Conservation (phyloP, 371 early-diverging fungal species). For the Lichtheimia corymbifera region DNA sequence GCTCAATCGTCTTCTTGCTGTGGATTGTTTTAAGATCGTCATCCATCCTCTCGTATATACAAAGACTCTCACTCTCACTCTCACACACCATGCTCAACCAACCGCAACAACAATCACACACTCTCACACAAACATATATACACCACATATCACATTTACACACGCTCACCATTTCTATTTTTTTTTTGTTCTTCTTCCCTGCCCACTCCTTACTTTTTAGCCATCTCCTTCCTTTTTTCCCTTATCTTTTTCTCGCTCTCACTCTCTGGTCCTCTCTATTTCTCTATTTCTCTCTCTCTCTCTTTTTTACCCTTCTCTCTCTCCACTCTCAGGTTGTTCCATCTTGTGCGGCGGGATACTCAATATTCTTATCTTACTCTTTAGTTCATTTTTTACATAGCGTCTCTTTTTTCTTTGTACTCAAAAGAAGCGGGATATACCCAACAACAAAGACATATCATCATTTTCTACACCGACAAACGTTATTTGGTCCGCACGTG, state of each 20-base stretch:
- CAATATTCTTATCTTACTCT: too few relatives aligned
- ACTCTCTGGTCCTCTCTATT: too few relatives aligned
- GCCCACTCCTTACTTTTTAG: not conserved
- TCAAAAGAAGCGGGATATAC: too few relatives aligned
- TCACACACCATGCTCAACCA: not conserved
- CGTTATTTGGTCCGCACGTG: too few relatives aligned
- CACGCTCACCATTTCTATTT: constrained; percentile 3
- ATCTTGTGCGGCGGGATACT: too few relatives aligned
- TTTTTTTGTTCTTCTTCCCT: constrained; percentile 1
- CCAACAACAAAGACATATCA: too few relatives aligned
- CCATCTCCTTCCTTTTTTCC: not conserved
- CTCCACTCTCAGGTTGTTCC: too few relatives aligned
- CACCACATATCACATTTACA: not conserved
- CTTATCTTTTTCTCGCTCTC: not conserved
- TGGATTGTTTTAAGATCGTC: constrained; percentile 22
- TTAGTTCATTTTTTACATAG: too few relatives aligned
- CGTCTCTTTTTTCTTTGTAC: too few relatives aligned
- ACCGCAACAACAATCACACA: not conserved
- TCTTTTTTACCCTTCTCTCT: too few relatives aligned
- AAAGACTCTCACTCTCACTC: not conserved
- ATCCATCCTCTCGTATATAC: constrained; percentile 4
- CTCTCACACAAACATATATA: not conserved
- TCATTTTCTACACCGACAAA: too few relatives aligned
- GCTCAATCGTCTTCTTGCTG: constrained; percentile 40
- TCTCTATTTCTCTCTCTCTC: too few relatives aligned